Evolutionary conservation across 805 yeast species (phyloP).

Genomic region (Metschnikowia matae): DNA sequence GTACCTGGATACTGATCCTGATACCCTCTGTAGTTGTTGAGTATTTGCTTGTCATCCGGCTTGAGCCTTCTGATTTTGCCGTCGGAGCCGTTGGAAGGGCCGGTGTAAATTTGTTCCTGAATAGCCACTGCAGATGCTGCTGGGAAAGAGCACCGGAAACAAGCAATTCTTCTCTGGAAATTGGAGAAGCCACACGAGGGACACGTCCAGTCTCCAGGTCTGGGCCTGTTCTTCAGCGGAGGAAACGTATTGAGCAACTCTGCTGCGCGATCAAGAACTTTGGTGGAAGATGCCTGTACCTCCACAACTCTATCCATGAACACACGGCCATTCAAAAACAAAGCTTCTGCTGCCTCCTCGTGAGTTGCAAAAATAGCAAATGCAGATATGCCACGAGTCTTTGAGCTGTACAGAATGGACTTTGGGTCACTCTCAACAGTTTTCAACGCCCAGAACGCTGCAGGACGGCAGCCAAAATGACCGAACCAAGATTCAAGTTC

Average conservation of each 20-base stretch:
- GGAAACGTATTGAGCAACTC: constrained; percentile 84
- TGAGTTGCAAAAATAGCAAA: constrained; percentile 82
- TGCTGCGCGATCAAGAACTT: constrained; percentile 75
- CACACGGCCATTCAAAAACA: constrained; percentile 74
- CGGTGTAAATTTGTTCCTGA: constrained; percentile 54
- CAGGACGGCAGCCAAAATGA: constrained; percentile 79
- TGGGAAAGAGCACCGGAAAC: constrained; percentile 90
- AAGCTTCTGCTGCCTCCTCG: constrained; percentile 78
- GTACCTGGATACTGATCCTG: constrained; percentile 13
- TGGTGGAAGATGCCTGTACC: constrained; percentile 79
- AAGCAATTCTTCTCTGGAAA: constrained; percentile 89
- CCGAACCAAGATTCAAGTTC: constrained; percentile 91
- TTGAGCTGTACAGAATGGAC: constrained; percentile 20
- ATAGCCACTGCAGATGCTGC: constrained; percentile 68
- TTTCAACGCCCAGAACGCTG: constrained; percentile 84
- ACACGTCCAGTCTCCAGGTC: constrained; percentile 99
- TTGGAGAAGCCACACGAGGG: constrained; percentile 94
- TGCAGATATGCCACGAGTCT: constrained; percentile 52
- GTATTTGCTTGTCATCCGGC: constrained; percentile 14
- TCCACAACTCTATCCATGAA: constrained; percentile 73
- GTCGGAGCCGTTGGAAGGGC: constrained; percentile 3
- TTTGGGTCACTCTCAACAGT: constrained; percentile 35
- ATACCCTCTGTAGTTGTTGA: constrained; percentile 7
- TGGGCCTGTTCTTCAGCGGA: constrained; percentile 75
- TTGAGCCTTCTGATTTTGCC: constrained; percentile 8